Evolutionary conservation across 805 yeast genomes (phyloP).

Genomic region (Jamesozyma piceae): DNA sequence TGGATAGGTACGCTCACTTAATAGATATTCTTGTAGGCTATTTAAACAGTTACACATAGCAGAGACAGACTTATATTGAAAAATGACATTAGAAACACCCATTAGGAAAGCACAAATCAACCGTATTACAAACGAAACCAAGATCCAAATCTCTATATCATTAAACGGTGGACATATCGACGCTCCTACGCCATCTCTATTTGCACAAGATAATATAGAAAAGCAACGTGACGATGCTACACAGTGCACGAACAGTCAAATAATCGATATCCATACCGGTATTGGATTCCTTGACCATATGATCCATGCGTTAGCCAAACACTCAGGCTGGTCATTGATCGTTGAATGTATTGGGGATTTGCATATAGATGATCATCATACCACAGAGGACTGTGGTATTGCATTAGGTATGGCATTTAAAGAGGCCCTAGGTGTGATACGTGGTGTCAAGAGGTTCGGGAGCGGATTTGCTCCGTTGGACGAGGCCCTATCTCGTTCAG

Average conservation of each 20-base stretch:
- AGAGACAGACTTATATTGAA: too few relatives aligned
- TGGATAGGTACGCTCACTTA: too few relatives aligned
- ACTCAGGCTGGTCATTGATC: constrained; percentile 88
- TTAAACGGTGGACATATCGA: constrained; percentile 78
- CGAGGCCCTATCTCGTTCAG: constrained; percentile 92
- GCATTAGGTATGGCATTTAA: constrained; percentile 86
- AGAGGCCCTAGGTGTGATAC: constrained; percentile 77
- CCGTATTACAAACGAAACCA: constrained; percentile 86
- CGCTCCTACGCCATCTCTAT: constrained; percentile 47
- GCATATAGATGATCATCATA: constrained; percentile 95
- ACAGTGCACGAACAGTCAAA: constrained; percentile 61
- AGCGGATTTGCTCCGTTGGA: constrained; percentile 91
- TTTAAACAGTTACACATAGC: too few relatives aligned
- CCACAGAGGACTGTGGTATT: constrained; percentile 91
- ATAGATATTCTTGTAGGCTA: too few relatives aligned
- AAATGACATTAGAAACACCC: too few relatives aligned
- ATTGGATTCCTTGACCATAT: constrained; percentile 94
- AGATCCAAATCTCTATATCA: constrained; percentile 73
- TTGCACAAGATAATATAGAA: constrained; percentile 24
- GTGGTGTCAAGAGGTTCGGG: constrained; percentile 90
- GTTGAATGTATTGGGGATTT: constrained; percentile 89
- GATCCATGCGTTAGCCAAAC: constrained; percentile 95
- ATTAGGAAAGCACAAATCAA: constrained; percentile 31
- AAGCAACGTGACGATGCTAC: constrained; percentile 45
- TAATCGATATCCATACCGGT: constrained; percentile 78